Conservation (phyloP, 768 basidiomycete genomes). For the Amyloporia xantha region DNA sequence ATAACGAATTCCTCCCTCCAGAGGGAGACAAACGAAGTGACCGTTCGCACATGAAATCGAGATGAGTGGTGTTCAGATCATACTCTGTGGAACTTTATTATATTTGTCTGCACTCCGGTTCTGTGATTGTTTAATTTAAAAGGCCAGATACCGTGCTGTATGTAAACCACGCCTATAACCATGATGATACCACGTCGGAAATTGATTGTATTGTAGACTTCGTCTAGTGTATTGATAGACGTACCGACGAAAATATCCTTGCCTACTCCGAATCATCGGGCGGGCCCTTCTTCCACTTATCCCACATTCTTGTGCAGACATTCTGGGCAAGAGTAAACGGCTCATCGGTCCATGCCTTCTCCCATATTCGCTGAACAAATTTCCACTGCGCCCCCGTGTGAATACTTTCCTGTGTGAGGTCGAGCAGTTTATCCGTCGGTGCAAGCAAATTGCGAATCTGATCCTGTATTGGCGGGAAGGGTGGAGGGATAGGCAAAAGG, state of each 20-base stretch:
- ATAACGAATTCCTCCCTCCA: not conserved
- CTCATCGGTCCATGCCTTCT: constrained; percentile 57
- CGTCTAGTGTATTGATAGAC: not conserved
- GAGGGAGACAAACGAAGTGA: too few relatives aligned
- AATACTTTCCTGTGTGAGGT: constrained; percentile 46
- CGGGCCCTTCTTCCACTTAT: constrained; percentile 24
- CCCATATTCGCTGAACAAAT: constrained; percentile 53
- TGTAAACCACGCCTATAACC: too few relatives aligned
- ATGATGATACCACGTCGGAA: not conserved
- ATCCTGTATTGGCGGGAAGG: constrained; percentile 45
- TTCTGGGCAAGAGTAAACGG: constrained; percentile 42
- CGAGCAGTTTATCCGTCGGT: constrained; percentile 47
- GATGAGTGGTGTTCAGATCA: too few relatives aligned
- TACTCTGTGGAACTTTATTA: too few relatives aligned
- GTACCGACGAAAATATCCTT: not conserved
- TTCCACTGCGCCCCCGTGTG: constrained; percentile 50
- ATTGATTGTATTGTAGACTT: not conserved
- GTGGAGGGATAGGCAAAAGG: constrained; percentile 52
- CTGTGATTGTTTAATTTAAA: too few relatives aligned
- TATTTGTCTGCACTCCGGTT: too few relatives aligned
- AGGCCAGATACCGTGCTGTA: too few relatives aligned
- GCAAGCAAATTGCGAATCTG: constrained; percentile 48
- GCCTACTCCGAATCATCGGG: constrained; percentile 14
- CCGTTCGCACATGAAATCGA: too few relatives aligned
- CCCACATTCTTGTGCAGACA: constrained; percentile 34